Evolutionary conservation across 768 basidiomycete species (phyloP).

Genomic region (Hysterangium stoloniferum): DNA sequence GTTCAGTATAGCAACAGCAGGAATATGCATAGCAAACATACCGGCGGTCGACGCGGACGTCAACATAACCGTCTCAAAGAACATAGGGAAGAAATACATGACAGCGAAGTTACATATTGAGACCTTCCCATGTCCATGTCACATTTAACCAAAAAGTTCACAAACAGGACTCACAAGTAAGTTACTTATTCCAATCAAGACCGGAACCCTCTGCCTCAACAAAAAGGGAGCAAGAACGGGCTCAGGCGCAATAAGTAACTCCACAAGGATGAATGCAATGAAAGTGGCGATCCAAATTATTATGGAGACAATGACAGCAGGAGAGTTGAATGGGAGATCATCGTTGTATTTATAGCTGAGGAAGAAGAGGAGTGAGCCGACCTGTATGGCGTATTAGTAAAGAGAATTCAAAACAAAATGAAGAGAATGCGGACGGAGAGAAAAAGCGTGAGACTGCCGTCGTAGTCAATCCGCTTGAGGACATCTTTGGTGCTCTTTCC

Average conservation of each 20-base stretch:
- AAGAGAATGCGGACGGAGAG: slow-evolving; percentile 38
- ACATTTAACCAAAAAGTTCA: too few relatives aligned
- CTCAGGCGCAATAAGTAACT: slow-evolving; percentile 56
- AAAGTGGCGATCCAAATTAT: slow-evolving; percentile 35
- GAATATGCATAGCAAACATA: slow-evolving; percentile 25
- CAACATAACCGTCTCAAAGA: slow-evolving; percentile 75
- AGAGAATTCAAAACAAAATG: too few relatives aligned
- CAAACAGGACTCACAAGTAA: slow-evolving; percentile 38
- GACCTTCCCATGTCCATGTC: too few relatives aligned
- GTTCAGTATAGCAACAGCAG: background rate
- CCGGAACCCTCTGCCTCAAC: slow-evolving; percentile 57
- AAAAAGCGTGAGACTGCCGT: slow-evolving; percentile 57
- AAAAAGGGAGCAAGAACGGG: slow-evolving; percentile 66
- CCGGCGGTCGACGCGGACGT: slow-evolving; percentile 62
- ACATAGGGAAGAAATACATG: slow-evolving; percentile 75
- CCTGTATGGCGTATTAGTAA: slow-evolving; percentile 34
- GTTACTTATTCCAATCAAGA: slow-evolving; percentile 64
- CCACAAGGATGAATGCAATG: slow-evolving; percentile 51
- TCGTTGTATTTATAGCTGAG: slow-evolving; percentile 66
- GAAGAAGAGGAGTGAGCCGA: slow-evolving; percentile 51
- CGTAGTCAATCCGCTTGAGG: slow-evolving; percentile 71
- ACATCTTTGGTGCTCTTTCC: slow-evolving; percentile 59
- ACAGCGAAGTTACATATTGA: slow-evolving; percentile 68
- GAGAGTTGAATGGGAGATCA: slow-evolving; percentile 49
- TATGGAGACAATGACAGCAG: slow-evolving; percentile 47